phyloP scores from a whole-genome alignment of 1,284 basidiomycete genomes.

The Malassezia pachydermatis region DNA sequence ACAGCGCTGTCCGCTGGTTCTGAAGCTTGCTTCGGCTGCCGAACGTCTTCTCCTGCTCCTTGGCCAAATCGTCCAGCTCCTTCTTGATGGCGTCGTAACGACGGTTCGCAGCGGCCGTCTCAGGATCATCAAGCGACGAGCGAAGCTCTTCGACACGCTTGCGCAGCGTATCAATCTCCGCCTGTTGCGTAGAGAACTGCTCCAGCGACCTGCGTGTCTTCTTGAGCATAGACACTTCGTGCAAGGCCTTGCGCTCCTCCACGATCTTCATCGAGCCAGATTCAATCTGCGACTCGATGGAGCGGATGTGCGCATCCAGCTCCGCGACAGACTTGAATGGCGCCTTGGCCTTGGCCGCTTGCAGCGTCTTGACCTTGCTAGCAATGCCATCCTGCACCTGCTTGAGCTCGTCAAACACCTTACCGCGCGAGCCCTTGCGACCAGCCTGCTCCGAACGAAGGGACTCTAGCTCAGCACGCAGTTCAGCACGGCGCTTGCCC shows the following conservation, averaged over 20 bases:
- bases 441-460: slow-evolving; percentile 71
- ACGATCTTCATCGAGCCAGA: slow-evolving; percentile 83
- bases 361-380: slow-evolving; percentile 85
- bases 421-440: slow-evolving; percentile 64
- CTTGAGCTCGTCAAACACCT: slow-evolving; percentile 74
- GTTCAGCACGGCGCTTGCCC: slow-evolving; percentile 62
- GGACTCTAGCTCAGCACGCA: slow-evolving; percentile 71
- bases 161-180: slow-evolving; percentile 70
- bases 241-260: slow-evolving; percentile 87
- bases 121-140: slow-evolving; percentile 80
- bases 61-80: slow-evolving; percentile 77
- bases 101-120: slow-evolving; percentile 69
- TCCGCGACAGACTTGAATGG: slow-evolving; percentile 79
- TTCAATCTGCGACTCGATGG: slow-evolving; percentile 74
- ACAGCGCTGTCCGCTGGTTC: slow-evolving; percentile 71
- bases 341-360: slow-evolving; percentile 68
- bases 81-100: slow-evolving; percentile 71
- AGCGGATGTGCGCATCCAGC: slow-evolving; percentile 66
- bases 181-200: slow-evolving; percentile 53
- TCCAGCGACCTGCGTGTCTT: slow-evolving; percentile 38
- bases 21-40: slow-evolving; percentile 72
- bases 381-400: slow-evolving; percentile 66
- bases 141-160: slow-evolving; percentile 66
- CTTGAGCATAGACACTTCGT: slow-evolving; percentile 66
- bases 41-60: slow-evolving; percentile 73